Evolutionary conservation across 1,139 yeast genomes (phyloP).

Genomic region (Suhomyces panamericanus): DNA sequence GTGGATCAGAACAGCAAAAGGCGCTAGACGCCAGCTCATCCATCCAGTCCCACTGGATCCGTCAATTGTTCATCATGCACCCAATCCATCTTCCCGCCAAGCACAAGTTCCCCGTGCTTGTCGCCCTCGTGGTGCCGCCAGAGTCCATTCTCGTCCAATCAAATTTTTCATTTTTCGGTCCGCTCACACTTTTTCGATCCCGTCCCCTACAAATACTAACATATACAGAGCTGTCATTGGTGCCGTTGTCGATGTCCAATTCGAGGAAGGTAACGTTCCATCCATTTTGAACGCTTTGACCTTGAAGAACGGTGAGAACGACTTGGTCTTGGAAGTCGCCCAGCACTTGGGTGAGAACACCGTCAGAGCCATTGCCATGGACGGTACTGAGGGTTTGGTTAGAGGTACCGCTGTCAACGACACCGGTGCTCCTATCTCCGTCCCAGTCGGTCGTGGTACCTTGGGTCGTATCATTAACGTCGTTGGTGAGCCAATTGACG

Average conservation of each 20-base stretch:
- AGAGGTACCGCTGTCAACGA: constrained; percentile 92
- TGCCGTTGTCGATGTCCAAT: constrained; percentile 99
- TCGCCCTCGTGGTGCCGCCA: background rate
- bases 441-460: constrained; percentile 99
- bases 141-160: constrained; percentile 1
- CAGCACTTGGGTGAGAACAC: constrained; percentile 99
- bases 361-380: constrained; percentile 99
- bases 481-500: constrained; percentile 99
- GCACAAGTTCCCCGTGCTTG: background rate
- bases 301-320: constrained; percentile 67
- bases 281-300: constrained; percentile 96
- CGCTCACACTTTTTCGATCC: background rate
- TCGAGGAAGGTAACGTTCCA: constrained; percentile 96
- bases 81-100: background rate
- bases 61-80: background rate
- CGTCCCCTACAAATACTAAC: constrained; percentile 6
- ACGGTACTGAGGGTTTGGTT: constrained; percentile 99
- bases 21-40: background rate
- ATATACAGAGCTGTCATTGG: constrained; percentile 88
- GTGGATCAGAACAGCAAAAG: background rate
- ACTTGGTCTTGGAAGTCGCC: constrained; percentile 94
- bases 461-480: constrained; percentile 98
- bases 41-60: background rate
- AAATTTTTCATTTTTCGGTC: constrained; percentile 8
- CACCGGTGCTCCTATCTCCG: constrained; percentile 98